Evolutionary conservation across 1,139 yeast species (phyloP).

Genomic region (Pichia sp.): DNA sequence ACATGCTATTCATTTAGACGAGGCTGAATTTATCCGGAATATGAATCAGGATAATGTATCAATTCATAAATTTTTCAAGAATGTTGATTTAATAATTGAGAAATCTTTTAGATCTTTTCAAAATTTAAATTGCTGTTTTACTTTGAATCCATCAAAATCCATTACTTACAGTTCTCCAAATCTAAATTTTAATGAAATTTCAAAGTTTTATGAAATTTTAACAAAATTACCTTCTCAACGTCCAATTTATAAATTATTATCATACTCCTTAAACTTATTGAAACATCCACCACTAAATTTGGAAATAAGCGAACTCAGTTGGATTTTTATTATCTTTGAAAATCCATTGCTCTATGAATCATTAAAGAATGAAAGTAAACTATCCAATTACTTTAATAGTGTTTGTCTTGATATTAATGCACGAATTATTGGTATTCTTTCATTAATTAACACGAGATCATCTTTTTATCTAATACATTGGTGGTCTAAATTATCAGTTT

Average conservation of each 20-base stretch:
- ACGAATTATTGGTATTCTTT: slow-evolving; percentile 58
- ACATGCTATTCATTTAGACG: slow-evolving; percentile 4
- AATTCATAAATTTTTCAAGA: slow-evolving; percentile 2
- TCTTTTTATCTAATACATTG: slow-evolving; percentile 50
- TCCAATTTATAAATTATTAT: slow-evolving; percentile 50
- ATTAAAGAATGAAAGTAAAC: slow-evolving; percentile 30
- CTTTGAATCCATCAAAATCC: slow-evolving; percentile 24
- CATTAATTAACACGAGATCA: slow-evolving; percentile 41
- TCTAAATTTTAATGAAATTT: slow-evolving; percentile 43
- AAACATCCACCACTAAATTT: slow-evolving; percentile 38
- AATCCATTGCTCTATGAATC: slow-evolving; percentile 52
- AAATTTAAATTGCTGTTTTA: slow-evolving; percentile 47
- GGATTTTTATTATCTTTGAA: slow-evolving; percentile 58
- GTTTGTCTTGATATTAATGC: slow-evolving; percentile 61
- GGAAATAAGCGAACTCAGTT: slow-evolving; percentile 38
- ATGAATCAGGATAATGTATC: not conserved
- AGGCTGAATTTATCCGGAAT: not conserved
- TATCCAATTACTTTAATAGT: slow-evolving; percentile 45
- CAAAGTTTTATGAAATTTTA: slow-evolving; percentile 38
- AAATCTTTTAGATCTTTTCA: slow-evolving; percentile 25
- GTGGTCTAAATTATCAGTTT: slow-evolving; percentile 42
- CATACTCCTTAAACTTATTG: slow-evolving; percentile 44
- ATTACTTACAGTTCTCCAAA: slow-evolving; percentile 37
- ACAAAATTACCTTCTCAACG: slow-evolving; percentile 50
- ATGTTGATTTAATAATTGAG: slow-evolving; percentile 5